Evolutionary conservation across 2,329 filamentous ascomycete species (phyloP).

Genomic region (Aspergillus tubingensis): DNA sequence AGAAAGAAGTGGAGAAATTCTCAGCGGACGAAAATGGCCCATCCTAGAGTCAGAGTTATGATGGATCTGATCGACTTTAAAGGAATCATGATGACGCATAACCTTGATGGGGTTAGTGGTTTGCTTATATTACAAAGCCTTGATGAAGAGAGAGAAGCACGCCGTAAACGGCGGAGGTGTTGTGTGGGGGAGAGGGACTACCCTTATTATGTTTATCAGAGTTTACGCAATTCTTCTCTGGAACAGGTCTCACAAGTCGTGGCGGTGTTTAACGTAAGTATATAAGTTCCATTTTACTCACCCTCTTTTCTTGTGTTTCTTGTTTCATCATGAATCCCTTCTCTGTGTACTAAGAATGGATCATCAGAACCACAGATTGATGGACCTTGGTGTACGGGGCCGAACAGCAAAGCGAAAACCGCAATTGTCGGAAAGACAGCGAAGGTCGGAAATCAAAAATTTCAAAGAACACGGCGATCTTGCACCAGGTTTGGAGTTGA

Average conservation of each 20-base stretch:
- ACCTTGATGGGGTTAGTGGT: no score
- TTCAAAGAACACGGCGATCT: no score
- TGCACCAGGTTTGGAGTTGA: no score
- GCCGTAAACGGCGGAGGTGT: neutral
- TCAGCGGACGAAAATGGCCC: neutral
- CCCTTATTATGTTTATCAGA: neutral
- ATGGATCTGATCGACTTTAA: neutral
- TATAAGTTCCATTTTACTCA: neutral
- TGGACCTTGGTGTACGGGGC: no score
- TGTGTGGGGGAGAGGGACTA: neutral
- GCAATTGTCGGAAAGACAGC: no score
- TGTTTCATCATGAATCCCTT: no score
- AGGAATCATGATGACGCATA: no score
- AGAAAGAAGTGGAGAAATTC: neutral
- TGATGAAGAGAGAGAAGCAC: neutral
- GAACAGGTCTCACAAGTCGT: neutral
- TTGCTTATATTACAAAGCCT: no score
- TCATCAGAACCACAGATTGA: no score
- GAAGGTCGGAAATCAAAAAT: no score
- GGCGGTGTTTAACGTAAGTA: neutral
- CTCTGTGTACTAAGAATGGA: no score
- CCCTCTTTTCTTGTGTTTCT: neutral
- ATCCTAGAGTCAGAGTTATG: slow-evolving; percentile 1
- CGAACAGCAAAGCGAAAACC: no score
- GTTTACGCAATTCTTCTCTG: neutral